These are phyloP conservation scores for Paracorniculantispora psalliotae DNA, from an alignment of 2,329 filamentous ascomycete genomes.

Conservation along the genomic window DNA sequence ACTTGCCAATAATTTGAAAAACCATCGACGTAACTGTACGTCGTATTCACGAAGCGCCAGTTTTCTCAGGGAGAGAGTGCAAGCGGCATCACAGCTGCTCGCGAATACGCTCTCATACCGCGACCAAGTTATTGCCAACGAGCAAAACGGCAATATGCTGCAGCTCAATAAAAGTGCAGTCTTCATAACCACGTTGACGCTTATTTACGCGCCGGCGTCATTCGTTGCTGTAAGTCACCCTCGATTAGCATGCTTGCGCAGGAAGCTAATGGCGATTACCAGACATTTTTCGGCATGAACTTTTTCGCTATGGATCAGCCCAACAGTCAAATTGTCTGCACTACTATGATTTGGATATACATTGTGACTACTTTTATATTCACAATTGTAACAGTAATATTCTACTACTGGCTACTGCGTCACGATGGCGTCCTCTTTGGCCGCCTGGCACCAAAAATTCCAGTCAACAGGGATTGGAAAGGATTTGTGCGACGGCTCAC, in stretches of 20 bases:
- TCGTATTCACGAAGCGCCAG: slow-evolving; percentile 19
- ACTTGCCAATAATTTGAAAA: slow-evolving; percentile 6
- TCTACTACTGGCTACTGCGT: slow-evolving; percentile 25
- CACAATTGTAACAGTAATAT: slow-evolving; percentile 28
- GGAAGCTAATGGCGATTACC: background rate
- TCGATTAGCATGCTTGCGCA: background rate
- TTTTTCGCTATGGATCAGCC: slow-evolving; percentile 31
- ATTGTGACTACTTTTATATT: slow-evolving; percentile 25
- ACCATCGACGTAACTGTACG: slow-evolving; percentile 16
- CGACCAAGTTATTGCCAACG: slow-evolving; percentile 27
- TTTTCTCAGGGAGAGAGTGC: slow-evolving; percentile 22
- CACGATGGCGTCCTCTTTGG: slow-evolving; percentile 21
- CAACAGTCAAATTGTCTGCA: slow-evolving; percentile 25
- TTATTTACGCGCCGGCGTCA: slow-evolving; percentile 30
- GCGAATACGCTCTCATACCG: slow-evolving; percentile 25
- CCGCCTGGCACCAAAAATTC: slow-evolving; percentile 20
- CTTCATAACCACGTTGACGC: slow-evolving; percentile 26
- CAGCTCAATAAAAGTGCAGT: slow-evolving; percentile 28
- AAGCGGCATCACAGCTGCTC: slow-evolving; percentile 23
- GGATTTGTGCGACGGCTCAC: slow-evolving; percentile 14
- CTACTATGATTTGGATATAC: slow-evolving; percentile 35
- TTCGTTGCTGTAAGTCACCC: slow-evolving; percentile 30
- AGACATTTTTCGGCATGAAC: slow-evolving; percentile 38
- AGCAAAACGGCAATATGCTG: slow-evolving; percentile 27
- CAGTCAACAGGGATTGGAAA: slow-evolving; percentile 7